Conservation (phyloP, 1,139 yeast species). For the Kodamaea derodonti region DNA sequence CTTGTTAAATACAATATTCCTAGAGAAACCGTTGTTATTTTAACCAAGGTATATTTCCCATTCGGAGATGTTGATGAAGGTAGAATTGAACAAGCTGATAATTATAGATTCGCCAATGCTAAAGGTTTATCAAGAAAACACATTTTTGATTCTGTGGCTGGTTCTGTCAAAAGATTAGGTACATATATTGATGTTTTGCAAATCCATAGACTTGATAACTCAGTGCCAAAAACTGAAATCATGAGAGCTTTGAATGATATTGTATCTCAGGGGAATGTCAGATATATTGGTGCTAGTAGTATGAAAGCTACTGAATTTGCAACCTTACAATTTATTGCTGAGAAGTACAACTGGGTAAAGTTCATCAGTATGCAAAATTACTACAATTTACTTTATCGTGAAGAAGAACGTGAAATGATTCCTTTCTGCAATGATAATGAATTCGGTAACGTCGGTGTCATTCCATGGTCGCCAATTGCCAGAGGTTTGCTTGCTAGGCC, state of each 20-base stretch:
- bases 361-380: conserved; percentile 58
- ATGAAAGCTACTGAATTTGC: conserved; percentile 16
- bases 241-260: conserved; percentile 17
- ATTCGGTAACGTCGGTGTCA: conserved; percentile 41
- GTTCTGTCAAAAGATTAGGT: conserved; percentile 15
- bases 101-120: conserved; percentile 10
- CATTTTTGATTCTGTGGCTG: conserved; percentile 15
- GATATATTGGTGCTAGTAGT: conserved; percentile 17
- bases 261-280: conserved; percentile 11
- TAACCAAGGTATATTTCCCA: conserved; percentile 30
- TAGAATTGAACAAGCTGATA: conserved; percentile 4
- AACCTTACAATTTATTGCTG: conserved; percentile 16
- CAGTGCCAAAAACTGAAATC: conserved; percentile 14
- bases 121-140: conserved; percentile 16
- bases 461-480: conserved; percentile 52
- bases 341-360: conserved; percentile 28
- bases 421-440: conserved; percentile 42
- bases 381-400: conserved; percentile 53
- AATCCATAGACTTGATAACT: conserved; percentile 15
- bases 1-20: conserved; percentile 38
- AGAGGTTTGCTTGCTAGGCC: conserved; percentile 47
- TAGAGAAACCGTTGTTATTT: conserved; percentile 43
- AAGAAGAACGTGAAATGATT: conserved; percentile 59
- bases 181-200: conserved; percentile 18
- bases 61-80: conserved; percentile 5